These are phyloP conservation scores for Scytalidium sp. DNA, from an alignment of 2,329 filamentous ascomycete genomes.

Conservation along the genomic window DNA sequence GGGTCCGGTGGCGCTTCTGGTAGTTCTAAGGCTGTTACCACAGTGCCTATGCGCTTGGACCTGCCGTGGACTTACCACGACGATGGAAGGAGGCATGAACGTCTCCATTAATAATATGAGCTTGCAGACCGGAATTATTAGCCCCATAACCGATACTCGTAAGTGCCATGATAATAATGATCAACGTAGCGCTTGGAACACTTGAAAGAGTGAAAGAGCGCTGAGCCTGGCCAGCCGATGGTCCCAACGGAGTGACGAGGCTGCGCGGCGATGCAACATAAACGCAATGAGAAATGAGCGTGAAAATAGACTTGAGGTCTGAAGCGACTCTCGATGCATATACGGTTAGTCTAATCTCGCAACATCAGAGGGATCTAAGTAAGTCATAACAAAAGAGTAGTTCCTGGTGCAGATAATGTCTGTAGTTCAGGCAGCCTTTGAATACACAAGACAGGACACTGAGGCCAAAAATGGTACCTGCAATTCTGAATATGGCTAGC, in stretches of 20 bases:
- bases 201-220: background rate
- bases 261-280: background rate
- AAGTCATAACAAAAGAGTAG: background rate
- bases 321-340: no score
- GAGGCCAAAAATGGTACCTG: no score
- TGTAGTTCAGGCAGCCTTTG: background rate
- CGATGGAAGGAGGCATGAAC: conserved; percentile 10
- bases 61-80: background rate
- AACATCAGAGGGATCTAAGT: background rate
- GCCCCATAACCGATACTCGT: conserved; percentile 14
- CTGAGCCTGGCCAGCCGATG: background rate
- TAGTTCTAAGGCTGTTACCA: conserved; percentile 11
- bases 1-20: conserved; percentile 17
- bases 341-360: background rate
- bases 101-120: conserved; percentile 15
- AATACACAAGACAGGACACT: background rate
- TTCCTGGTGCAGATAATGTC: background rate
- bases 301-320: no score
- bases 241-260: background rate
- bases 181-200: background rate
- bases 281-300: no score
- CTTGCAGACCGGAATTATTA: conserved; percentile 17
- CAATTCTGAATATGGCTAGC: background rate
- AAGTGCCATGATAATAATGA: conserved; percentile 12
- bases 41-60: background rate